These are phyloP conservation scores for Rhodotorula paludigena DNA, from an alignment of 768 basidiomycete species.

Conservation along the genomic window DNA sequence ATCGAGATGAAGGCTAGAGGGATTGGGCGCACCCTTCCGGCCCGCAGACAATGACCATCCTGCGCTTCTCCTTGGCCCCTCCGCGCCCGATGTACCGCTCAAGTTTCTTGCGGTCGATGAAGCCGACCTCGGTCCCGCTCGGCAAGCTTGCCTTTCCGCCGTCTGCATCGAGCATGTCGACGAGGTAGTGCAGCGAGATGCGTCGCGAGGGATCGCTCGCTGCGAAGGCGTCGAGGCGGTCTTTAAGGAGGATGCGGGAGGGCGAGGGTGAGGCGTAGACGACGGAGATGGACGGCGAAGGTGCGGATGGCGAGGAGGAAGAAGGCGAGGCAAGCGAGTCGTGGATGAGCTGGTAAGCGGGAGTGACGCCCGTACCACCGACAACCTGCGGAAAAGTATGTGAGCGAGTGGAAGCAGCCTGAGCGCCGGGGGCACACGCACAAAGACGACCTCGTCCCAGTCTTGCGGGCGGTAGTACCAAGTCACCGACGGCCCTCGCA, in stretches of 20 bases:
- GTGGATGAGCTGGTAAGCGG: constrained; percentile 36
- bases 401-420: neutral
- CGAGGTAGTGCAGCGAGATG: constrained; percentile 26
- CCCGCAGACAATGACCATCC: constrained; percentile 39
- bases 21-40: constrained; percentile 33
- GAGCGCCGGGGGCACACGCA: constrained; percentile 7
- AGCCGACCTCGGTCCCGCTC: neutral
- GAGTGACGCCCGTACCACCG: constrained; percentile 43
- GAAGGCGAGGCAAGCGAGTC: neutral
- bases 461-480: constrained; percentile 34
- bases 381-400: constrained; percentile 32
- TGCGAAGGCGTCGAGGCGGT: constrained; percentile 5
- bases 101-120: constrained; percentile 7
- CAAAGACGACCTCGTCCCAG: constrained; percentile 40
- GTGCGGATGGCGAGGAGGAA: neutral
- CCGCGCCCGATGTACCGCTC: constrained; percentile 22
- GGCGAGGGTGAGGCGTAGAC: constrained; percentile 38
- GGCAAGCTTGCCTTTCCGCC: neutral
- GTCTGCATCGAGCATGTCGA: constrained; percentile 20
- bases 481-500: constrained; percentile 38
- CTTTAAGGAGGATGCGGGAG: constrained; percentile 19
- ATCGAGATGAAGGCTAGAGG: too few species aligned
- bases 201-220: neutral
- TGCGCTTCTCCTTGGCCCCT: neutral
- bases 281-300: constrained; percentile 20